These are phyloP conservation scores for Trichoderma koningii DNA, from an alignment of 2,329 filamentous ascomycete species.

Conservation along the genomic window DNA sequence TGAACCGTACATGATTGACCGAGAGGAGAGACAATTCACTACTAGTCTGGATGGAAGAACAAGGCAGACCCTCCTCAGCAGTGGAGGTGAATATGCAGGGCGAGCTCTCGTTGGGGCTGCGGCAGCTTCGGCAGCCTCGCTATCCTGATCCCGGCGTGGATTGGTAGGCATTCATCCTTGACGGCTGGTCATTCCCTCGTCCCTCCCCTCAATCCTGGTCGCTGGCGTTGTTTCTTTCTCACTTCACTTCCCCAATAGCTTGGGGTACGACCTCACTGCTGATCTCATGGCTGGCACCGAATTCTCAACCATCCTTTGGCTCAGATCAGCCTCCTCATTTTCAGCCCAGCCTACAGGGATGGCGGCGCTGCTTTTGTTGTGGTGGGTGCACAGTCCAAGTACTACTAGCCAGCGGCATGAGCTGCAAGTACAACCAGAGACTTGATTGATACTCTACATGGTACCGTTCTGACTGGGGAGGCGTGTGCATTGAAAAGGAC, in stretches of 20 bases:
- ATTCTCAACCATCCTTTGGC: background rate
- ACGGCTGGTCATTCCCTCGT: background rate
- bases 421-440: constrained; percentile 11
- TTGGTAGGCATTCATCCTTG: background rate
- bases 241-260: background rate
- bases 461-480: constrained; percentile 7
- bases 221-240: background rate
- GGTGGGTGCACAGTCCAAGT: constrained; percentile 6
- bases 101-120: constrained; percentile 1
- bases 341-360: constrained; percentile 19
- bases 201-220: background rate
- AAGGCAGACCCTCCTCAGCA: background rate
- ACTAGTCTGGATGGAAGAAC: background rate
- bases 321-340: background rate
- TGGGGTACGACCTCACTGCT: constrained; percentile 15
- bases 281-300: background rate
- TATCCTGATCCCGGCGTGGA: constrained; percentile 12
- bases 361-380: background rate
- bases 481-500: constrained; percentile 14
- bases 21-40: constrained; percentile 8
- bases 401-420: background rate
- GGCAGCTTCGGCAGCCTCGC: constrained; percentile 23
- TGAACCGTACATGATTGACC: constrained; percentile 17
- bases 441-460: constrained; percentile 15
- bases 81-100: constrained; percentile 14